These are phyloP conservation scores for Oldenlandia corymbosa DNA, from an alignment of 257 asterid genomes.

Conservation along the genomic window DNA sequence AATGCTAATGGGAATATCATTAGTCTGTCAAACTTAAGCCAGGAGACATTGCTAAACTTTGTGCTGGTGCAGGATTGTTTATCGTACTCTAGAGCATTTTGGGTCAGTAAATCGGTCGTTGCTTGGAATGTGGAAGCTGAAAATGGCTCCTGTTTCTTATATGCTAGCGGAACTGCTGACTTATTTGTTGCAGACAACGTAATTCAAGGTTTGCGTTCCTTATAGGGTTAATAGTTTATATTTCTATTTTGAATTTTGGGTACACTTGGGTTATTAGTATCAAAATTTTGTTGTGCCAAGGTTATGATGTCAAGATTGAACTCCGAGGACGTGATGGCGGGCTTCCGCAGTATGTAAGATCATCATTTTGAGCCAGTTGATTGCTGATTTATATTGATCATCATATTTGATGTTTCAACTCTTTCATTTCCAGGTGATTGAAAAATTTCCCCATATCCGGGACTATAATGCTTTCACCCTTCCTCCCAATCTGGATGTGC, in stretches of 20 bases:
- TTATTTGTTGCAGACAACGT: conserved; percentile 44
- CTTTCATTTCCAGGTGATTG: conserved; percentile 45
- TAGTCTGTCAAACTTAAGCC: background rate
- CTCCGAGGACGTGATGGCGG: conserved; percentile 39
- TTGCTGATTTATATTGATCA: too few species aligned
- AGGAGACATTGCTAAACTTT: background rate
- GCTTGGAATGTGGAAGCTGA: conserved; percentile 70
- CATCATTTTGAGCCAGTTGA: background rate
- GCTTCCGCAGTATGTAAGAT: conserved; percentile 63
- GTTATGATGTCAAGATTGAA: conserved; percentile 55
- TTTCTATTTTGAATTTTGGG: background rate
- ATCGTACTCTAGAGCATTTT: conserved; percentile 62
- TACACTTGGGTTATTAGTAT: background rate
- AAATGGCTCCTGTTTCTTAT: conserved; percentile 60
- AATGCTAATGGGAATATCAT: too few species aligned
- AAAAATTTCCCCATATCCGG: conserved; percentile 73
- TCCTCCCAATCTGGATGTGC: conserved; percentile 47
- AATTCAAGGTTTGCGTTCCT: conserved; percentile 50
- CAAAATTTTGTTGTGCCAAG: conserved; percentile 34
- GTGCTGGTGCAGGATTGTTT: conserved; percentile 50
- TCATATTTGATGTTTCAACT: conserved; percentile 6
- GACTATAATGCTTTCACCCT: conserved; percentile 51
- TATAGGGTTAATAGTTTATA: background rate
- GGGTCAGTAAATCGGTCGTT: conserved; percentile 68
- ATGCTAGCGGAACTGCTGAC: conserved; percentile 64